These are phyloP conservation scores for Russula ochroleuca DNA, from an alignment of 768 basidiomycete species.

Conservation along the genomic window DNA sequence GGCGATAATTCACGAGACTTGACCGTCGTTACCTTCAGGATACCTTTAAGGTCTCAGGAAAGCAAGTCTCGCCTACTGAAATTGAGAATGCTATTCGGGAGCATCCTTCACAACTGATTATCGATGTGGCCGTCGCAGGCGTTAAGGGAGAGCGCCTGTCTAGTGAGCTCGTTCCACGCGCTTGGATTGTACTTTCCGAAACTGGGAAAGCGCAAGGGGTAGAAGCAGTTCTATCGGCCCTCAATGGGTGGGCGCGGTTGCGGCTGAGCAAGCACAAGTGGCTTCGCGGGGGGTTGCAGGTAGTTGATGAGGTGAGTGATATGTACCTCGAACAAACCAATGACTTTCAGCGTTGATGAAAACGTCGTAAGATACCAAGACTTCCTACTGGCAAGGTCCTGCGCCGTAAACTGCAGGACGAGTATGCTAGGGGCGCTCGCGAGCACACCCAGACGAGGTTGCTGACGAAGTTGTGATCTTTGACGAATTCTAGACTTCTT, in stretches of 20 bases:
- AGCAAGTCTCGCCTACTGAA: conserved; percentile 76
- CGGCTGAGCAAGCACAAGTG: conserved; percentile 73
- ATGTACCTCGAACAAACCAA: not conserved
- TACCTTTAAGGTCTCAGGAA: conserved; percentile 73
- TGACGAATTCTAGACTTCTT: not conserved
- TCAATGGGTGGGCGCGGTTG: conserved; percentile 59
- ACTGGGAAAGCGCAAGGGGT: conserved; percentile 50
- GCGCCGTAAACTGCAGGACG: conserved; percentile 56
- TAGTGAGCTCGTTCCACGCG: conserved; percentile 71
- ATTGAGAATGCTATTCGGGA: conserved; percentile 63
- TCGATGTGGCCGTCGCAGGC: conserved; percentile 67
- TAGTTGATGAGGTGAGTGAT: conserved; percentile 51
- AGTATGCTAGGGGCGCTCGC: not conserved
- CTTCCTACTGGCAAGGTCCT: conserved; percentile 69
- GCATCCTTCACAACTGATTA: conserved; percentile 50
- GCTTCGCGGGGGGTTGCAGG: conserved; percentile 65
- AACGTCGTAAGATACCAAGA: conserved; percentile 56
- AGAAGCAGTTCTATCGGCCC: conserved; percentile 37
- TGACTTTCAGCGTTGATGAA: not conserved
- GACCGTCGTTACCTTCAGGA: conserved; percentile 43
- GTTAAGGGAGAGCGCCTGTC: conserved; percentile 64
- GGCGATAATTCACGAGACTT: not conserved
- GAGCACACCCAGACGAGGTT: not conserved
- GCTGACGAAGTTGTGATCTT: conserved; percentile 2
- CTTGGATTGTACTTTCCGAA: conserved; percentile 68